These are phyloP conservation scores for Orbilia oligospora DNA, from an alignment of 2,329 filamentous ascomycete species.

Conservation along the genomic window DNA sequence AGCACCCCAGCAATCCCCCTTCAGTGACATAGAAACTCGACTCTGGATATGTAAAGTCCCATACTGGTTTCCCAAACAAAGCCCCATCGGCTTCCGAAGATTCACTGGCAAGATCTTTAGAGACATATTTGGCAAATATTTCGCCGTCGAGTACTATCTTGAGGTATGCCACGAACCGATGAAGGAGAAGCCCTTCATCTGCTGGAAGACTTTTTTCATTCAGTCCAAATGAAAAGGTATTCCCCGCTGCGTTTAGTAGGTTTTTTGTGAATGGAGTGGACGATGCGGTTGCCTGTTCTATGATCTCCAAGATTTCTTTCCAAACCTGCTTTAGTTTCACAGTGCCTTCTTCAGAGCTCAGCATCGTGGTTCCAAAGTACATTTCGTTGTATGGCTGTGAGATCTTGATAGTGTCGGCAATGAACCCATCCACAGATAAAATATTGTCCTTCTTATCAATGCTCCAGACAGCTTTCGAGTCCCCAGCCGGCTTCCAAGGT, in stretches of 20 bases:
- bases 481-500: conserved; percentile 63
- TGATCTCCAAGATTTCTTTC: conserved; percentile 61
- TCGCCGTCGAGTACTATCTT: conserved; percentile 62
- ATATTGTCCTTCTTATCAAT: conserved; percentile 62
- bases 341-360: conserved; percentile 60
- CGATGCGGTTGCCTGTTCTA: conserved; percentile 31
- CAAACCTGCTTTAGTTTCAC: conserved; percentile 56
- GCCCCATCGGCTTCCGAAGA: conserved; percentile 60
- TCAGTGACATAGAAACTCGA: conserved; percentile 64
- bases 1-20: conserved; percentile 61
- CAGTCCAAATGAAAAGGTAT: conserved; percentile 63
- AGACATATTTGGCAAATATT: conserved; percentile 62
- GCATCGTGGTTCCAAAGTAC: conserved; percentile 62
- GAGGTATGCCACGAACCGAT: conserved; percentile 63
- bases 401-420: conserved; percentile 55
- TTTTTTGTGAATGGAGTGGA: conserved; percentile 53
- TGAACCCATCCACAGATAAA: conserved; percentile 58
- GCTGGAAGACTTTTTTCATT: conserved; percentile 62
- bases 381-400: conserved; percentile 61
- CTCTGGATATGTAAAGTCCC: conserved; percentile 64
- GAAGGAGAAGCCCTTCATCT: conserved; percentile 59
- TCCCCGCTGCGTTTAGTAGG: conserved; percentile 61
- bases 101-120: conserved; percentile 62
- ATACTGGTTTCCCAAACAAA: conserved; percentile 62
- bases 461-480: conserved; percentile 61